Conservation (phyloP, 2,329 filamentous ascomycete genomes). For the Podosphaera fusca region DNA sequence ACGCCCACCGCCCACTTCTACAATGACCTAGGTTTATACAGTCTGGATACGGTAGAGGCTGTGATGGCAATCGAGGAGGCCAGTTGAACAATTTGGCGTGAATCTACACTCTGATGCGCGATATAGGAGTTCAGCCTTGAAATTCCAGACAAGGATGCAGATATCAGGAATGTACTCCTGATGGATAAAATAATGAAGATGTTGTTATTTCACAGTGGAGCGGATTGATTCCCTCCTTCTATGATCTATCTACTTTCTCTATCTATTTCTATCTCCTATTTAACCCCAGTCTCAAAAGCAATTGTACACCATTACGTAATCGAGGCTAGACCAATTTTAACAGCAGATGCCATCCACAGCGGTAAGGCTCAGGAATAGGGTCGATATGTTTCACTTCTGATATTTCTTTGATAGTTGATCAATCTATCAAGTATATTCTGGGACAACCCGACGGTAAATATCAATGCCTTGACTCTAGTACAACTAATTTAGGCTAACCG, state of each 20-base stretch:
- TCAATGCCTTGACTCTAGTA: too few relatives aligned
- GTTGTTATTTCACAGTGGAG: too few relatives aligned
- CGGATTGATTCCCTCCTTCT: too few relatives aligned
- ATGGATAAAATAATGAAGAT: too few relatives aligned
- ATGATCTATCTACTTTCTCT: too few relatives aligned
- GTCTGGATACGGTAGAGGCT: slow-evolving; percentile 94
- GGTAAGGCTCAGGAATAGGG: slow-evolving; percentile 26
- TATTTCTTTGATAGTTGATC: slow-evolving; percentile 31
- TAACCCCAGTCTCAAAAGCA: too few relatives aligned
- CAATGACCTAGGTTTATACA: slow-evolving; percentile 92
- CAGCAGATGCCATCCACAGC: slow-evolving; percentile 54
- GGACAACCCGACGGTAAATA: slow-evolving; percentile 49
- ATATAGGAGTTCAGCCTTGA: slow-evolving; percentile 45
- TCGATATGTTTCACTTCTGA: slow-evolving; percentile 9
- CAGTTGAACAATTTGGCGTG: slow-evolving; percentile 3
- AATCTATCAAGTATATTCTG: slow-evolving; percentile 54
- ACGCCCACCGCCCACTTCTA: slow-evolving; percentile 69
- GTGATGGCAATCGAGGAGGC: slow-evolving; percentile 99
- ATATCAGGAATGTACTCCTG: too few relatives aligned
- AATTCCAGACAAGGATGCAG: slow-evolving; percentile 60
- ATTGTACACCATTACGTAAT: too few relatives aligned
- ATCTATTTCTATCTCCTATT: too few relatives aligned
- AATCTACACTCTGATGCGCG: slow-evolving; percentile 8
- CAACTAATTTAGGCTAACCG: slow-evolving; percentile 3
- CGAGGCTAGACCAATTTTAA: too few relatives aligned